phyloP scores from a whole-genome alignment of 148 eudicot genomes.

The Limonium bicolor region DNA sequence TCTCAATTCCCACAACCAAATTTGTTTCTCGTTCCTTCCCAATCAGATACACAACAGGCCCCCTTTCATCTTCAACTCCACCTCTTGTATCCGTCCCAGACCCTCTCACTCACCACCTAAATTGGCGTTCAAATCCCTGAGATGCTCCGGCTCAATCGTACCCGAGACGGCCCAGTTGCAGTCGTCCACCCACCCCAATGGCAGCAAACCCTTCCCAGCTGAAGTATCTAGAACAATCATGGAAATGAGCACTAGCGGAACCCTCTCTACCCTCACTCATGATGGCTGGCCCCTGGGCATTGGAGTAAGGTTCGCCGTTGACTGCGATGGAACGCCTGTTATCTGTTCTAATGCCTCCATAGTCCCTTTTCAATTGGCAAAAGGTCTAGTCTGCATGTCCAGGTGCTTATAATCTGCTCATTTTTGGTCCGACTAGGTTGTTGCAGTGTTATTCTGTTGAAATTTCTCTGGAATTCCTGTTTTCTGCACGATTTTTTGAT shows the following conservation, averaged over 20 bases:
- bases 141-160: neutral
- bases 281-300: conserved; percentile 62
- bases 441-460: too few species aligned
- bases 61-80: too few species aligned
- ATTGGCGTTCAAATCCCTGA: neutral
- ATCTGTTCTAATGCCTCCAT: conserved; percentile 28
- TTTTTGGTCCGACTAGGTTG: too few species aligned
- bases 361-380: conserved; percentile 17
- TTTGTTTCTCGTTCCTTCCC: too few species aligned
- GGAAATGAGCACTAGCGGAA: conserved; percentile 57
- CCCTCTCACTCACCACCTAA: too few species aligned
- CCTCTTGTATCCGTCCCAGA: too few species aligned
- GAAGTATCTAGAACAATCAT: conserved; percentile 82
- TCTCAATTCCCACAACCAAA: too few species aligned
- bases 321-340: conserved; percentile 43
- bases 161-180: neutral
- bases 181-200: conserved; percentile 27
- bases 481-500: too few species aligned
- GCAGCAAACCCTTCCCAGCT: conserved; percentile 51
- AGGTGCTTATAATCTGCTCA: conserved; percentile 18
- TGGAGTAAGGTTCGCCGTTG: conserved; percentile 68
- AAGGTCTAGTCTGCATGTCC: conserved; percentile 63
- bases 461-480: too few species aligned
- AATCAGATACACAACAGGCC: too few species aligned
- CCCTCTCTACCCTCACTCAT: conserved; percentile 45